phyloP scores from a whole-genome alignment of 2,329 filamentous ascomycete genomes.

The Chaetomiaceae sp. region DNA sequence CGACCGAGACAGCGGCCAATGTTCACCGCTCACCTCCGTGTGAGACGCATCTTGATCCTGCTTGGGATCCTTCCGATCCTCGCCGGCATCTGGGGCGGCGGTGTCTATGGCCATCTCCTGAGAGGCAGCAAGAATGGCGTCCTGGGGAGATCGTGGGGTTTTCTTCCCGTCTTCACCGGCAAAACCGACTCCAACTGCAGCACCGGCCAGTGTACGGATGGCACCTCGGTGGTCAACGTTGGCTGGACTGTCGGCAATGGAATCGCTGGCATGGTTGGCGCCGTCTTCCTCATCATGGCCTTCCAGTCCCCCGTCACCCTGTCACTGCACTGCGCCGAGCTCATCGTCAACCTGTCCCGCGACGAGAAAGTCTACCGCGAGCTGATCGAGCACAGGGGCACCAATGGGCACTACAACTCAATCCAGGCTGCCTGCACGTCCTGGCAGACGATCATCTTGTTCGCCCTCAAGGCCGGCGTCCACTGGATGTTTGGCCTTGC shows the following conservation, averaged over 20 bases:
- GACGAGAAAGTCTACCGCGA: conserved; percentile 30
- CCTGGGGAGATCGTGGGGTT: conserved; percentile 27
- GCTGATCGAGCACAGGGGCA: conserved; percentile 25
- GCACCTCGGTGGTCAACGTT: conserved; percentile 29
- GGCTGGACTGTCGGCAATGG: conserved; percentile 25
- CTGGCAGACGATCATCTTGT: conserved; percentile 30
- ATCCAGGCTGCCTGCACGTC: conserved; percentile 27
- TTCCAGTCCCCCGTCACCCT: conserved; percentile 28
- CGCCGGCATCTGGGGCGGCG: conserved; percentile 20
- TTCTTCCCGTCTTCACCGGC: conserved; percentile 27
- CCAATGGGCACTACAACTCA: conserved; percentile 28
- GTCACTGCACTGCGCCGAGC: conserved; percentile 27
- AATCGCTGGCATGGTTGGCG: conserved; percentile 21
- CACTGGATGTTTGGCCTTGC: conserved; percentile 33
- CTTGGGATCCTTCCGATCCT: conserved; percentile 25
- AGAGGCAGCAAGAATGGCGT: conserved; percentile 21
- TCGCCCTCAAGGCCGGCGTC: conserved; percentile 29
- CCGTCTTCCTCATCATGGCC: conserved; percentile 27
- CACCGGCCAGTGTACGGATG: conserved; percentile 24
- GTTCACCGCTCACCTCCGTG: conserved; percentile 24
- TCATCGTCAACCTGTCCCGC: conserved; percentile 27
- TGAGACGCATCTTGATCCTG: conserved; percentile 24
- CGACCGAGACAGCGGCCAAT: conserved; percentile 25
- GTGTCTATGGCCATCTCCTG: conserved; percentile 24
- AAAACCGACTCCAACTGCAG: conserved; percentile 17